Percentiles rank a stretch among this genome's conserved stretches.
These are phyloP conservation scores for Pyronema omphalodes DNA, from an alignment of 495 filamentous ascomycete species.

Conservation along the genomic window DNA sequence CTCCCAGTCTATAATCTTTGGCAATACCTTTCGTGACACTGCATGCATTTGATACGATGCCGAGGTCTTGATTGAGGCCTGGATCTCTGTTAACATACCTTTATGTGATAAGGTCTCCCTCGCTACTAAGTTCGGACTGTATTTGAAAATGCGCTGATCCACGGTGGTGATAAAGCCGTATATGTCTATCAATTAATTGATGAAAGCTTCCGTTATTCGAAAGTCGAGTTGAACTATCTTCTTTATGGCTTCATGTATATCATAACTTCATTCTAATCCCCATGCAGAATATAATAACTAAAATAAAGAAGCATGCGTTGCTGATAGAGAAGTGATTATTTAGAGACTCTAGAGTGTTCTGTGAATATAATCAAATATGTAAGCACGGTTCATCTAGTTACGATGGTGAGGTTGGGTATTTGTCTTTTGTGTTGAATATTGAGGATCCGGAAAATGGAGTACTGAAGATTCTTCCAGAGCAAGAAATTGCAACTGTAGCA, in stretches of 20 bases:
- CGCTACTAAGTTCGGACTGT: slow-evolving; percentile 35
- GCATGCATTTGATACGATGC: slow-evolving; percentile 31
- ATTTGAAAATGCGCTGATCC: slow-evolving; percentile 1
- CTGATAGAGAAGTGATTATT: slow-evolving; percentile 38
- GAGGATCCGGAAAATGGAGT: slow-evolving; percentile 31
- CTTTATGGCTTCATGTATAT: slow-evolving; percentile 45
- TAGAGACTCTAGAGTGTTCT: slow-evolving; percentile 40
- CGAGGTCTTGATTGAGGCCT: slow-evolving; percentile 36
- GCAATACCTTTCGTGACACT: slow-evolving; percentile 34
- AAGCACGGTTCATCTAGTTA: slow-evolving; percentile 38
- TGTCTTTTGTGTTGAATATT: slow-evolving; percentile 38
- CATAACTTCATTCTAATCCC: slow-evolving; percentile 37
- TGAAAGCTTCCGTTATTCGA: slow-evolving; percentile 32
- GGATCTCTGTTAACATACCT: slow-evolving; percentile 33
- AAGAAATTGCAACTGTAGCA: slow-evolving; percentile 41
- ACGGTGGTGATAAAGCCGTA: slow-evolving; percentile 19
- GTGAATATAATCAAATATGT: slow-evolving; percentile 40
- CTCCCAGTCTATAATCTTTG: slow-evolving; percentile 30
- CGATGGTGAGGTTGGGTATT: slow-evolving; percentile 47
- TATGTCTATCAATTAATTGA: slow-evolving; percentile 34
- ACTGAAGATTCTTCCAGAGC: slow-evolving; percentile 37
- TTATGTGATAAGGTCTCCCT: slow-evolving; percentile 36
- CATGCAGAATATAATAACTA: slow-evolving; percentile 43
- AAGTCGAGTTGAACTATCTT: slow-evolving; percentile 37
- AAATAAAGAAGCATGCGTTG: slow-evolving; percentile 30